A percentile compares a stretch with the other conserved stretches of the same genome.
These are phyloP conservation scores for Chalaropsis ovoidea DNA, from an alignment of 2,329 filamentous ascomycete genomes.

Conservation along the genomic window DNA sequence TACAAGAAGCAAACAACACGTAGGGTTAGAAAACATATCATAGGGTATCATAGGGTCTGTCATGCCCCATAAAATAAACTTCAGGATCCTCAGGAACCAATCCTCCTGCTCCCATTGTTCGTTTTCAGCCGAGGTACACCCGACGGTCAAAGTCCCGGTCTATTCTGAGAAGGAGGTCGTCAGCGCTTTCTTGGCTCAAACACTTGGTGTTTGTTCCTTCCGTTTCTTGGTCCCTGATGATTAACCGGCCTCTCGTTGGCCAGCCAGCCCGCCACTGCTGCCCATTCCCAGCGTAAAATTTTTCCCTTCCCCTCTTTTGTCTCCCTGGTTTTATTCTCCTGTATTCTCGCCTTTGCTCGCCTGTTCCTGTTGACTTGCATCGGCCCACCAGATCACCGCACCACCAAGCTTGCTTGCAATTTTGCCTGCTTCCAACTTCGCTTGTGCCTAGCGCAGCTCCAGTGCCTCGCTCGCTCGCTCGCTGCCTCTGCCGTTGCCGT, in stretches of 20 bases:
- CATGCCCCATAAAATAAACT: neutral
- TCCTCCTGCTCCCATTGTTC: neutral
- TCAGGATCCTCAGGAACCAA: neutral
- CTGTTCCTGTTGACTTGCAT: neutral
- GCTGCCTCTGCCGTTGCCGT: too few relatives aligned
- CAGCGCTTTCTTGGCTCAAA: constrained; percentile 1
- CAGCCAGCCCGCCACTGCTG: neutral
- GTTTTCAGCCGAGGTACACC: constrained; percentile 1
- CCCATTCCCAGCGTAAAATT: neutral
- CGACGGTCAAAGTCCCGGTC: neutral
- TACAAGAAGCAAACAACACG: neutral
- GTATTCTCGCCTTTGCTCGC: neutral
- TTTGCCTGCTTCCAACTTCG: neutral
- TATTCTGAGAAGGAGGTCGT: neutral
- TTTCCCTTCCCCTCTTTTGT: neutral
- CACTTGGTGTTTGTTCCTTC: neutral
- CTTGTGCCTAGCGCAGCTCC: neutral
- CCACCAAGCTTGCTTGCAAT: neutral
- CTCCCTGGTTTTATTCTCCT: neutral
- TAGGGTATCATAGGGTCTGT: too few relatives aligned
- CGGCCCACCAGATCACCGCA: neutral
- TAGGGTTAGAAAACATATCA: neutral
- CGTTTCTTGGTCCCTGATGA: neutral
- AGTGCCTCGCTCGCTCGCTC: too few relatives aligned
- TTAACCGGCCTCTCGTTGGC: neutral